Base-by-base conservation (phyloP, 2,329 filamentous ascomycete genomes). In the Neocucurbitaria cava region DNA sequence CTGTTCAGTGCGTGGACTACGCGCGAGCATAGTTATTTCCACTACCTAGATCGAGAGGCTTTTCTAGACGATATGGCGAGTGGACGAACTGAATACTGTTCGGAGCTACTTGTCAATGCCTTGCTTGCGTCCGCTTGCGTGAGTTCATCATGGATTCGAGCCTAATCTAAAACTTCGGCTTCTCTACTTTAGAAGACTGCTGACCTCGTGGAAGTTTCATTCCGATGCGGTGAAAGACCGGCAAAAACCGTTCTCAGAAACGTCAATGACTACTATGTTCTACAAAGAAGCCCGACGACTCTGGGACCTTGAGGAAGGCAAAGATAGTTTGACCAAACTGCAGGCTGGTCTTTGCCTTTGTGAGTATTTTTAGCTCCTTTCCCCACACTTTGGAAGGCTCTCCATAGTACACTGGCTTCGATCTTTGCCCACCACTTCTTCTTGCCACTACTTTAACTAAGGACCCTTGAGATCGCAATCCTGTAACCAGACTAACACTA, bases 51-150 rank as follows among this genome's bases (percentile, higher is more conserved):
- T 31, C 66, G 67, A 54, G 64, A 72, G 10, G 58, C 65, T 17
- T 70, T 73, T 23, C 58, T 73, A 8, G 68, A 72, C 8, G 69
- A 72, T 40, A 48, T 73, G 50, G 61, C 61, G 5, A 61, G 39
- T 47, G 58, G 65, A 0, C 49, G 59, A 18, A 59, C 49, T 6
- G 62, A 67, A 30, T 73, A 71, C 40, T 73, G 70, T 45, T 73
- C 70, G 5, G 52, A 64, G 21, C 58, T 73, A 13, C 60, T 73
- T 8, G 66, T 73, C 8, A 71, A 73, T 48, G 62, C 64, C 11
- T 18, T 73, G 13, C 51, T 73, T n/a, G 68, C 65, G 42, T 66
- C 64, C 24, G 70, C 67, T 46, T 63, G 67, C 52, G 70, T 73
- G 61, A 55, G 70, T 68, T 23, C 23, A 5, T 28, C 11, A 30